Base-by-base conservation (phyloP, 495 filamentous ascomycete genomes). In the Hypoxylon lenormandii region DNA sequence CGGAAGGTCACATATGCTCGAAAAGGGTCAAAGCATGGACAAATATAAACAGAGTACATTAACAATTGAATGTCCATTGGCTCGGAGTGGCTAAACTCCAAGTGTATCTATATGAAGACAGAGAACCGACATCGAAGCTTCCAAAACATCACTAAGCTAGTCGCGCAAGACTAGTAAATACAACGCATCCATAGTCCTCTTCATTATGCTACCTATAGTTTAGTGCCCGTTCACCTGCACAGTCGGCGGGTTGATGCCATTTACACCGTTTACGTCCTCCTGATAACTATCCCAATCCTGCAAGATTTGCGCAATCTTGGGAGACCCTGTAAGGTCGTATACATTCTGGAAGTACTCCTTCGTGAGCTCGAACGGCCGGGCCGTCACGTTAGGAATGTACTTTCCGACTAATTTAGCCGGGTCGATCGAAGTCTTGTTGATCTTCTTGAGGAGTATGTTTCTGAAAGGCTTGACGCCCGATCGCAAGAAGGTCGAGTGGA, bases 301-400 rank as follows among this genome's bases (percentile, higher is more conserved):
- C 73, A 98, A 78, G 66, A 98, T 90, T 62, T 91, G 85, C 30
- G 90, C 93, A 72, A 98, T 98, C 79, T 90, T 89, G 42, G 95
- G 95, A 4, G 90, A 94, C 76, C 93, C 97, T 4, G 95, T 98
- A 69, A 98, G 82, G 36, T 85, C 85, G 81, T 97, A 97, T 21
- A 98, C 95, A 74, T 98, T 94, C 84, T 98, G 94, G 78, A 98
- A 98, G 82, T 98, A 98, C 79, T 97, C 96, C 84, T 96, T 97
- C 16, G 92, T 94, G 47, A 98, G 85, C 76, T 95, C 91, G 78
- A 98, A 98, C 13, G 95, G 95, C 74, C 88, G 88, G 30, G 95
- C 95, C 13, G 95, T 98, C 52, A 98, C 95, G 77, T 98, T 98
- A 67, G 95, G 95, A 63, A 98, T 97, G 82, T 98, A 98, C 83